Evolutionary conservation across 1,284 basidiomycete species (phyloP).

Genomic region (Cutaneotrichosporon cavernicola): DNA sequence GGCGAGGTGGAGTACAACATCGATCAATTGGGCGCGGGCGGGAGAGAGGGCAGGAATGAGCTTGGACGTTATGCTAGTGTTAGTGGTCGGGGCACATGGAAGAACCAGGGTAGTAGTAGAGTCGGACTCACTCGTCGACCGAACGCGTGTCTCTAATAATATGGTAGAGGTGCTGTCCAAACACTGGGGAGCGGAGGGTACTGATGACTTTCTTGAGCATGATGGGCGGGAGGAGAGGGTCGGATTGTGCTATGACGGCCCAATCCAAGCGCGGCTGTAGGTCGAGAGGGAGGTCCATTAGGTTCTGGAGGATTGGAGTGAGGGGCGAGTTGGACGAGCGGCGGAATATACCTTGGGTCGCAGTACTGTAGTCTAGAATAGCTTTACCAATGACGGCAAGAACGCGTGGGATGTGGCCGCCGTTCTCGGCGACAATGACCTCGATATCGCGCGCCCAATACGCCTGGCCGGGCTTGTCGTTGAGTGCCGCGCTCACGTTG

Average conservation of each 20-base stretch:
- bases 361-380: slow-evolving; percentile 34
- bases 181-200: slow-evolving; percentile 21
- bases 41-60: slow-evolving; percentile 29
- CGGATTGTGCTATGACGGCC: slow-evolving; percentile 33
- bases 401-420: slow-evolving; percentile 29
- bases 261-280: slow-evolving; percentile 39
- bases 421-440: slow-evolving; percentile 25
- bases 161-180: slow-evolving; percentile 27
- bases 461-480: neutral
- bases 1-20: slow-evolving; percentile 28
- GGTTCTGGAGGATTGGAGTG: slow-evolving; percentile 20
- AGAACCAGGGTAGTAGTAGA: neutral
- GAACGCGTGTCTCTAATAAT: slow-evolving; percentile 16
- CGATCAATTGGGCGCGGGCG: slow-evolving; percentile 21
- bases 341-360: slow-evolving; percentile 44
- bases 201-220: slow-evolving; percentile 17
- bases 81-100: slow-evolving; percentile 5
- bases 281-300: slow-evolving; percentile 33
- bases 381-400: slow-evolving; percentile 29
- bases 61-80: slow-evolving; percentile 22
- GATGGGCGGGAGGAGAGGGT: slow-evolving; percentile 39
- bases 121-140: slow-evolving; percentile 26
- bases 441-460: slow-evolving; percentile 23
- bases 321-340: slow-evolving; percentile 26
- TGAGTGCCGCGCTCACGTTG: neutral